phyloP scores from a whole-genome alignment of 2,329 filamentous ascomycete species.

The Trichoderma semiorbis region DNA sequence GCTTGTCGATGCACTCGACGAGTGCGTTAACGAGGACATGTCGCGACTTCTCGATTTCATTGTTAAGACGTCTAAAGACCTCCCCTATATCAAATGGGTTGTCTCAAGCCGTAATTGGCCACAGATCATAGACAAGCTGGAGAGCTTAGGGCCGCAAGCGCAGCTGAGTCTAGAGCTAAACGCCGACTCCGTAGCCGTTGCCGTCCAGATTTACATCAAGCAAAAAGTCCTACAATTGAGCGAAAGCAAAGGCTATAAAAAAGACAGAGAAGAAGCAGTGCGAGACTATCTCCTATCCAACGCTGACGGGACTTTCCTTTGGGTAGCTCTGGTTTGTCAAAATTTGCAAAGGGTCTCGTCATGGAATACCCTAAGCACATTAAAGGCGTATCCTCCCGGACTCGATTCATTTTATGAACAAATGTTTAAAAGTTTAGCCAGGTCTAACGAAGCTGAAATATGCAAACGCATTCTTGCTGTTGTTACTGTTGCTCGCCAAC shows the following conservation, averaged over 20 bases:
- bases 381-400: slow-evolving; percentile 31
- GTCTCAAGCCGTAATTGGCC: slow-evolving; percentile 42
- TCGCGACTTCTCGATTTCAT: slow-evolving; percentile 37
- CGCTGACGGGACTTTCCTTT: slow-evolving; percentile 34
- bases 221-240: slow-evolving; percentile 32
- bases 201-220: slow-evolving; percentile 38
- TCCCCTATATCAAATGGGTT: slow-evolving; percentile 38
- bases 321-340: slow-evolving; percentile 24
- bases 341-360: slow-evolving; percentile 16
- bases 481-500: slow-evolving; percentile 31
- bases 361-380: slow-evolving; percentile 18
- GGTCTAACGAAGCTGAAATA: slow-evolving; percentile 22
- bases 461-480: slow-evolving; percentile 36
- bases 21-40: slow-evolving; percentile 29
- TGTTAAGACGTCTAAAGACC: background rate
- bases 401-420: slow-evolving; percentile 36
- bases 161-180: slow-evolving; percentile 38
- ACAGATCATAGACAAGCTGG: slow-evolving; percentile 34
- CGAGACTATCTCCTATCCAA: slow-evolving; percentile 27
- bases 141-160: slow-evolving; percentile 18
- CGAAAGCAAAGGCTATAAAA: slow-evolving; percentile 17
- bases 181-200: slow-evolving; percentile 29
- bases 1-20: slow-evolving; percentile 47
- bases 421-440: slow-evolving; percentile 36
- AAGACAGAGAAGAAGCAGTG: slow-evolving; percentile 8